Evolutionary conservation across 768 basidiomycete species (phyloP).

Genomic region (Tephrocybe sp.): DNA sequence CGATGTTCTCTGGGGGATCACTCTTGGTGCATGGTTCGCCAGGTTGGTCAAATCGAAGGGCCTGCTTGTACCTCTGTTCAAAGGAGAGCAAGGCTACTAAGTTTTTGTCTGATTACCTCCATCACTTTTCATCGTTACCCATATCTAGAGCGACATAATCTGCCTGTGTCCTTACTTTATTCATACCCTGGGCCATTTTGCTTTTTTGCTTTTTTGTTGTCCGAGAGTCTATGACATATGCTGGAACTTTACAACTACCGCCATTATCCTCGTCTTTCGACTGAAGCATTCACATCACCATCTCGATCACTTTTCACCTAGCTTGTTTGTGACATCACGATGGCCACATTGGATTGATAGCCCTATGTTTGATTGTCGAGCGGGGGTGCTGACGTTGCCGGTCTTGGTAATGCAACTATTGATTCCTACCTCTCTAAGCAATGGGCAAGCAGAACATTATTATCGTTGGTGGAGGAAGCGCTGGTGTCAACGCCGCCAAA

Average conservation of each 20-base stretch:
- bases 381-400: background rate
- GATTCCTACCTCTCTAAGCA: background rate
- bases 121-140: background rate
- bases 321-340: background rate
- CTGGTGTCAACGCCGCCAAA: slow-evolving; percentile 46
- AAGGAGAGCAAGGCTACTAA: slow-evolving; percentile 19
- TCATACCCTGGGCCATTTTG: background rate
- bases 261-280: too few relatives aligned
- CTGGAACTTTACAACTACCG: too few relatives aligned
- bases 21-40: slow-evolving; percentile 46
- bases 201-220: too few relatives aligned
- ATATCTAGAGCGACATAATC: background rate
- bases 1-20: slow-evolving; percentile 45
- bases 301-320: background rate
- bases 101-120: background rate
- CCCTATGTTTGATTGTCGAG: background rate
- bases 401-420: too few relatives aligned
- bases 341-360: background rate
- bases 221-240: too few relatives aligned
- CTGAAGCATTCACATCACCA: too few relatives aligned
- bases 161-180: background rate
- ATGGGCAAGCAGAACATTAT: slow-evolving; percentile 26
- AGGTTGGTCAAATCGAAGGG: slow-evolving; percentile 37
- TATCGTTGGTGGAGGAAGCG: slow-evolving; percentile 61
- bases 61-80: slow-evolving; percentile 20